Percentiles rank a stretch among this genome's conserved stretches.
Conservation (phyloP, 2,329 filamentous ascomycete genomes). For the Sporothrix brunneoviolacea region DNA sequence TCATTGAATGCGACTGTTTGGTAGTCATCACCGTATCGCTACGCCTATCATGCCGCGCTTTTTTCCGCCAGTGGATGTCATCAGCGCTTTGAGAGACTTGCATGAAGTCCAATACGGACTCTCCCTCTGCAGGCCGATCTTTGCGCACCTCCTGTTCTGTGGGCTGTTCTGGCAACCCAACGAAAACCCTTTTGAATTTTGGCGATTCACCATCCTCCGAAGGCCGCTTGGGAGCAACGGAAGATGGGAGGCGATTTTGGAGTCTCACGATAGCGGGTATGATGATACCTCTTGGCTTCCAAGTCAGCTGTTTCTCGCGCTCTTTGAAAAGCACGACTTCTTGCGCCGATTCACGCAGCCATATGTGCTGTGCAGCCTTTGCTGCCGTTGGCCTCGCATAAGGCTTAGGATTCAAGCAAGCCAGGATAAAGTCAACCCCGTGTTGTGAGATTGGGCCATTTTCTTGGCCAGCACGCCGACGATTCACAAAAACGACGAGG, state of each 20-base stretch:
- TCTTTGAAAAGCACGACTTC: constrained; percentile 11
- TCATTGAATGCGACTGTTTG: too few species aligned
- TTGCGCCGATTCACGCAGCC: constrained; percentile 9
- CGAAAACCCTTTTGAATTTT: too few species aligned
- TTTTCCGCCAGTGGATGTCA: too few species aligned
- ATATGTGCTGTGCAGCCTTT: constrained; percentile 9
- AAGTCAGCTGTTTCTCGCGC: constrained; percentile 6
- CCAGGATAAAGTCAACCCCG: constrained; percentile 15
- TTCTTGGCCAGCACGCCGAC: neutral
- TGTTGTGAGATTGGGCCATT: constrained; percentile 10
- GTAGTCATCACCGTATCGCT: too few species aligned
- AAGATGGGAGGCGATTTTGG: neutral
- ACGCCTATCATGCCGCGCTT: too few species aligned
- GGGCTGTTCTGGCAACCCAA: too few species aligned
- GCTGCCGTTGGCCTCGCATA: constrained; percentile 10
- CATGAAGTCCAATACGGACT: too few species aligned
- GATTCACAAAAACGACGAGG: constrained; percentile 13
- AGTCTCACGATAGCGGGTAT: constrained; percentile 16
- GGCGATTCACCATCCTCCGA: too few species aligned
- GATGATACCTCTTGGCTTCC: constrained; percentile 17
- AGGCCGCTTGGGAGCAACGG: neutral
- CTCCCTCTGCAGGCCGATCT: too few species aligned
- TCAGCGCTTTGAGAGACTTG: too few species aligned
- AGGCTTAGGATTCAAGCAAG: constrained; percentile 14
- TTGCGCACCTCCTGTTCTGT: too few species aligned